These are phyloP conservation scores for Chalciporus sp. DNA, from an alignment of 1,284 basidiomycete genomes.

Conservation along the genomic window DNA sequence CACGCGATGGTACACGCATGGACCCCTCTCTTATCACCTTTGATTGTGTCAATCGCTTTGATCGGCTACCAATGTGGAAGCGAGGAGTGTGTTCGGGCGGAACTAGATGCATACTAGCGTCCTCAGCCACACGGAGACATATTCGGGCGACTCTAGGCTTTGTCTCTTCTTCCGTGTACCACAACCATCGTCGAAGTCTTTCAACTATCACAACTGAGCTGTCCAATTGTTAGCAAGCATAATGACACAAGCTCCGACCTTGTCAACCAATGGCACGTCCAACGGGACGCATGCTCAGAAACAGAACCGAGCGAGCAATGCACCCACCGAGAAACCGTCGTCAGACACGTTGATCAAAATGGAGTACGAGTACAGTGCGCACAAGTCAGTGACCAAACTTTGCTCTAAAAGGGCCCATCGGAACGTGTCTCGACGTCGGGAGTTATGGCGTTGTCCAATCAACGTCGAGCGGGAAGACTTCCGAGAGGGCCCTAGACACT, in stretches of 20 bases:
- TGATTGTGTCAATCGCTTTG: background rate
- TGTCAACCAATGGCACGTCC: slow-evolving; percentile 14
- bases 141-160: background rate
- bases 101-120: background rate
- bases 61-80: background rate
- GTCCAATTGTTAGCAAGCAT: background rate
- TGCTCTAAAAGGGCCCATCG: background rate
- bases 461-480: slow-evolving; percentile 5
- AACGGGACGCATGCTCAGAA: slow-evolving; percentile 15
- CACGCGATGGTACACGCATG: background rate
- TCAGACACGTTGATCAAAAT: slow-evolving; percentile 76
- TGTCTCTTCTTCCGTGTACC: slow-evolving; percentile 3
- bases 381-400: slow-evolving; percentile 69
- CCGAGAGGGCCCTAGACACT: background rate
- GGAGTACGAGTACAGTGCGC: slow-evolving; percentile 84
- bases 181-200: slow-evolving; percentile 9
- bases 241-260: slow-evolving; percentile 28
- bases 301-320: slow-evolving; percentile 9
- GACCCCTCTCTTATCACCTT: background rate
- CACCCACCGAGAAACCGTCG: slow-evolving; percentile 35
- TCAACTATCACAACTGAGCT: background rate
- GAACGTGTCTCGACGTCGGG: background rate
- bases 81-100: slow-evolving; percentile 2
- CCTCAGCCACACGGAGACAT: slow-evolving; percentile 3
- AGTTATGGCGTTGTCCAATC: slow-evolving; percentile 11